Evolutionary conservation across 1,284 basidiomycete species (phyloP).

Genomic region (Anthracocystis walkeri): DNA sequence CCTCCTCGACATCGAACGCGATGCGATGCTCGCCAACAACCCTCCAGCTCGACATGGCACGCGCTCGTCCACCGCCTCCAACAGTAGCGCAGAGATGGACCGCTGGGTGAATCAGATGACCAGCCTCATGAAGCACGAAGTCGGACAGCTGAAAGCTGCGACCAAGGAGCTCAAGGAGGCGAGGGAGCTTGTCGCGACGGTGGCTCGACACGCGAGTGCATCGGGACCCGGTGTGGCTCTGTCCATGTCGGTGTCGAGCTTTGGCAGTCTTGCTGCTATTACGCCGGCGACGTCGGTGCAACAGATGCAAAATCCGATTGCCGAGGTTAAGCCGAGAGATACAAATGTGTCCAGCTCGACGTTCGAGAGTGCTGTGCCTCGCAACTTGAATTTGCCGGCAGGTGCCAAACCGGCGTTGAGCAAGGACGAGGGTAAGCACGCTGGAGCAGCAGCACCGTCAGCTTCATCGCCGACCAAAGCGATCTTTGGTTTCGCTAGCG

Average conservation of each 20-base stretch:
- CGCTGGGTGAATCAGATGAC: slow-evolving; percentile 66
- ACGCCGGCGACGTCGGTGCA: slow-evolving; percentile 26
- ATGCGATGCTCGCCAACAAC: slow-evolving; percentile 60
- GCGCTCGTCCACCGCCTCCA: slow-evolving; percentile 11
- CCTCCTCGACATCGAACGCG: slow-evolving; percentile 65
- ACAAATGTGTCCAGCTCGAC: slow-evolving; percentile 49
- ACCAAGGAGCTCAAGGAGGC: slow-evolving; percentile 57
- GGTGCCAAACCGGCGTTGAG: slow-evolving; percentile 29
- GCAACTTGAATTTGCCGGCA: slow-evolving; percentile 26
- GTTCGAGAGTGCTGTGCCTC: slow-evolving; percentile 46
- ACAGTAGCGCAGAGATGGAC: slow-evolving; percentile 59
- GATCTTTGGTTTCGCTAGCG: slow-evolving; percentile 39
- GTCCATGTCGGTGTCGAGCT: slow-evolving; percentile 22
- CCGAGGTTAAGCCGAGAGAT: slow-evolving; percentile 11
- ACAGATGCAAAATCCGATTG: slow-evolving; percentile 2
- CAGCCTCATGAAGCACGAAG: slow-evolving; percentile 66
- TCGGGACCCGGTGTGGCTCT: slow-evolving; percentile 1
- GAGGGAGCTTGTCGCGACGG: slow-evolving; percentile 48
- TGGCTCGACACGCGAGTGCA: slow-evolving; percentile 24
- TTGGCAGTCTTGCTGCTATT: slow-evolving; percentile 33
- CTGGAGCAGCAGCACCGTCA: background rate
- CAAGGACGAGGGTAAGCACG: slow-evolving; percentile 38
- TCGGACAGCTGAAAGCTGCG: slow-evolving; percentile 63
- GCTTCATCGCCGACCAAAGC: slow-evolving; percentile 35
- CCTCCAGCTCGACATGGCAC: slow-evolving; percentile 21